Percentiles rank a stretch among this genome's conserved stretches.
Evolutionary conservation across 2,329 filamentous ascomycete species (phyloP).

Genomic region (Neurospora sp.): DNA sequence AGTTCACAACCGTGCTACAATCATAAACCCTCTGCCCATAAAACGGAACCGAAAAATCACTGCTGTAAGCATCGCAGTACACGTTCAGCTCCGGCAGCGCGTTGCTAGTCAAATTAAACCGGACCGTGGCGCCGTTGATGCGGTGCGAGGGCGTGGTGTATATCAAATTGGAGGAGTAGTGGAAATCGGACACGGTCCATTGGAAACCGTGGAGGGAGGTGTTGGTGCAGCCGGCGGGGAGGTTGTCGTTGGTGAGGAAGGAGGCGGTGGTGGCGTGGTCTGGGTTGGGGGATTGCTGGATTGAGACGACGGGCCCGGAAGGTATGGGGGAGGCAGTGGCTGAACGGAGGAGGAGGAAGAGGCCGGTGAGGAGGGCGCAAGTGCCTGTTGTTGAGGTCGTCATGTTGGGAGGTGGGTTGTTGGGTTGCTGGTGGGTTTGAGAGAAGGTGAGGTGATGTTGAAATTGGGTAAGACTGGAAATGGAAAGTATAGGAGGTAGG

Average conservation of each 20-base stretch:
- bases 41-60: background rate
- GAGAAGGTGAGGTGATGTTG: background rate
- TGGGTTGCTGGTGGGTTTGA: background rate
- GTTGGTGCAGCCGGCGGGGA: slow-evolving; percentile 13
- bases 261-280: background rate
- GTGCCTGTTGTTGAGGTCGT: background rate
- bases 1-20: background rate
- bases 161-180: slow-evolving; percentile 31
- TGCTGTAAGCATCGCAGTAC: background rate
- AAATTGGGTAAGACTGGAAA: background rate
- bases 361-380: background rate
- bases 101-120: slow-evolving; percentile 34
- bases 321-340: background rate
- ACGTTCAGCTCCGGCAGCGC: slow-evolving; percentile 17
- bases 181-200: slow-evolving; percentile 32
- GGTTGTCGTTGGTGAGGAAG: background rate
- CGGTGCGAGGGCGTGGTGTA: slow-evolving; percentile 37
- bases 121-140: slow-evolving; percentile 29
- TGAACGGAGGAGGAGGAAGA: background rate
- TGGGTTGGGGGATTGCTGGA: background rate
- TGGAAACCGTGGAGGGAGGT: slow-evolving; percentile 19
- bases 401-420: background rate
- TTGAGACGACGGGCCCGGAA: background rate
- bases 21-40: background rate
- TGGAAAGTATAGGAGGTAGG: background rate